These are phyloP conservation scores for Fusarium anguioides DNA, from an alignment of 2,329 filamentous ascomycete genomes.

Conservation along the genomic window DNA sequence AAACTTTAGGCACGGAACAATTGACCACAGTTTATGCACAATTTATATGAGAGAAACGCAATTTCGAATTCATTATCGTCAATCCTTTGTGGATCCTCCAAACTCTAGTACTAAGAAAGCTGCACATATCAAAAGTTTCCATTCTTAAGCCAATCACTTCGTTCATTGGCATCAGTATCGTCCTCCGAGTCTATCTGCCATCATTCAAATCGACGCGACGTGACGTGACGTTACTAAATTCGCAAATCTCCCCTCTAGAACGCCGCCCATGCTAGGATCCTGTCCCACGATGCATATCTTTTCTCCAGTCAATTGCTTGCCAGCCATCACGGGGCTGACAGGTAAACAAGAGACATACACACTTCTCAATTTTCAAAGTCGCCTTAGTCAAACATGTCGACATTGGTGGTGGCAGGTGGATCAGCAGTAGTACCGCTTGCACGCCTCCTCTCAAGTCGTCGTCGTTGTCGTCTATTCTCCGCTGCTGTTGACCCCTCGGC, in stretches of 20 bases:
- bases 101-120: constrained; percentile 25
- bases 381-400: constrained; percentile 36
- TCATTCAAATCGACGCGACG: constrained; percentile 37
- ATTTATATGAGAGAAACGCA: constrained; percentile 4
- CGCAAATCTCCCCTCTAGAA: constrained; percentile 38
- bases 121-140: constrained; percentile 22
- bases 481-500: constrained; percentile 56
- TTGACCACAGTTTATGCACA: not conserved
- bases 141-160: constrained; percentile 38
- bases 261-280: constrained; percentile 37
- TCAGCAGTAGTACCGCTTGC: constrained; percentile 49
- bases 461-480: constrained; percentile 65
- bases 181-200: constrained; percentile 44
- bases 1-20: not conserved
- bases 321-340: not conserved
- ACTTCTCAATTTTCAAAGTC: not conserved
- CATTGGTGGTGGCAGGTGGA: constrained; percentile 22
- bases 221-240: constrained; percentile 29
- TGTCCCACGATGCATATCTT: constrained; percentile 24
- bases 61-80: constrained; percentile 26
- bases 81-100: constrained; percentile 24
- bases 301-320: not conserved
- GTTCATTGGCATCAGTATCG: constrained; percentile 41
- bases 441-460: constrained; percentile 65
- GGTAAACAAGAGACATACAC: not conserved